These are phyloP conservation scores for Colletotrichum phormii DNA, from an alignment of 2,329 filamentous ascomycete genomes.

Conservation along the genomic window DNA sequence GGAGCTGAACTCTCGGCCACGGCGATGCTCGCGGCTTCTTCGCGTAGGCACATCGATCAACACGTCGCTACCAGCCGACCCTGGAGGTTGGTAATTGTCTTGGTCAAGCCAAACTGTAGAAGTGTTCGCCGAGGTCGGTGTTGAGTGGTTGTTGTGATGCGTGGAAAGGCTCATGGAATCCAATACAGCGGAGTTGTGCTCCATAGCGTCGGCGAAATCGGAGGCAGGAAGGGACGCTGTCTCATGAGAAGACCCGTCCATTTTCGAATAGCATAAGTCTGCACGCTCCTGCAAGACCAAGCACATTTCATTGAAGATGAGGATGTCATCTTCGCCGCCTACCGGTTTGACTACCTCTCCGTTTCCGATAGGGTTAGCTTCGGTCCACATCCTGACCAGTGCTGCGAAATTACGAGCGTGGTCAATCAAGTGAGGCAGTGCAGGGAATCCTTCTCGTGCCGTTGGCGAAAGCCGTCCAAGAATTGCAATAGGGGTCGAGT, in stretches of 20 bases:
- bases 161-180: constrained; percentile 50
- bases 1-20: constrained; percentile 32
- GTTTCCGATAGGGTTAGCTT: constrained; percentile 55
- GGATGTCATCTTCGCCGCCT: constrained; percentile 59
- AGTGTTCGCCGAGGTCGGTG: constrained; percentile 24
- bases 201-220: constrained; percentile 60
- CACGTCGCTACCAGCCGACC: constrained; percentile 42
- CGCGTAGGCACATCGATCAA: constrained; percentile 12
- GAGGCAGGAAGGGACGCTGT: constrained; percentile 48
- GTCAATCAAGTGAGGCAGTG: constrained; percentile 92
- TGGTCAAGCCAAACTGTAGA: constrained; percentile 48
- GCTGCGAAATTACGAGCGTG: constrained; percentile 86
- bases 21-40: constrained; percentile 35
- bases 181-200: constrained; percentile 52
- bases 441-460: constrained; percentile 91
- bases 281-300: constrained; percentile 61
- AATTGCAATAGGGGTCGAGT: constrained; percentile 93
- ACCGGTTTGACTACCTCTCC: constrained; percentile 14
- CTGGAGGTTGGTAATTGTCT: constrained; percentile 27
- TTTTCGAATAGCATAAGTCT: constrained; percentile 61
- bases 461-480: constrained; percentile 82
- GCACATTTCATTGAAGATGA: constrained; percentile 65
- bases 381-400: constrained; percentile 84
- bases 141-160: constrained; percentile 45
- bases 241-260: constrained; percentile 57